These are phyloP conservation scores for Hypoxylon subgilvum DNA, from an alignment of 495 filamentous ascomycete species.

Conservation along the genomic window DNA sequence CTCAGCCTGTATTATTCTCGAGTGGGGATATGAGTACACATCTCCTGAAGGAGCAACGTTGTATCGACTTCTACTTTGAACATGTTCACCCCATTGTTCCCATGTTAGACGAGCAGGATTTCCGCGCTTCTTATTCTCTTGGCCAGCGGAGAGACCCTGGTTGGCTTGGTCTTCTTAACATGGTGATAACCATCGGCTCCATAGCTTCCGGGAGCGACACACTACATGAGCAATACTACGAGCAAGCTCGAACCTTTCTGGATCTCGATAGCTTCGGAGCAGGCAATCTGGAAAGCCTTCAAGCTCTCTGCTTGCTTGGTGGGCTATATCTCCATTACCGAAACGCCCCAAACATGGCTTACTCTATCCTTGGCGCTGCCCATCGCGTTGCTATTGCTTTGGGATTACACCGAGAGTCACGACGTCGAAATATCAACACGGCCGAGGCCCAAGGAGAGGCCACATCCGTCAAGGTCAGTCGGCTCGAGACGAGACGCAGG, in stretches of 20 bases:
- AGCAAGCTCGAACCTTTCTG: slow-evolving; percentile 30
- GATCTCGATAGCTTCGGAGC: slow-evolving; percentile 38
- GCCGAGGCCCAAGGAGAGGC: slow-evolving; percentile 2
- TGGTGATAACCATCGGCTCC: slow-evolving; percentile 40
- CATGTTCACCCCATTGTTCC: slow-evolving; percentile 37
- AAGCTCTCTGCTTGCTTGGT: slow-evolving; percentile 37
- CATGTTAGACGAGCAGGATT: slow-evolving; percentile 38
- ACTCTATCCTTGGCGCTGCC: slow-evolving; percentile 37
- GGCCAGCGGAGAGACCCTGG: slow-evolving; percentile 30
- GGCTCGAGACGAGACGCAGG: slow-evolving; percentile 30
- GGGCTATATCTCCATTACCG: slow-evolving; percentile 38
- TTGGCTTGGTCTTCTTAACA: slow-evolving; percentile 38
- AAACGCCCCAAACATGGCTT: slow-evolving; percentile 41
- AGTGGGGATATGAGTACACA: slow-evolving; percentile 17
- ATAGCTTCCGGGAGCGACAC: slow-evolving; percentile 37
- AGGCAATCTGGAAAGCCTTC: slow-evolving; percentile 37
- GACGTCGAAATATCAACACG: slow-evolving; percentile 6
- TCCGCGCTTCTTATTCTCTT: slow-evolving; percentile 24
- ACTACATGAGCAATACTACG: slow-evolving; percentile 37
- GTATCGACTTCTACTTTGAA: slow-evolving; percentile 40
- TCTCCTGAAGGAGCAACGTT: slow-evolving; percentile 37
- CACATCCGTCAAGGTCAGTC: background rate
- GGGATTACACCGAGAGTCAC: slow-evolving; percentile 35
- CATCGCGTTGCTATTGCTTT: slow-evolving; percentile 38
- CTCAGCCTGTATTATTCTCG: slow-evolving; percentile 17